Percentiles rank a stretch among this genome's conserved stretches.
phyloP scores from a whole-genome alignment of 768 basidiomycete species.

The Pholiota microspora region DNA sequence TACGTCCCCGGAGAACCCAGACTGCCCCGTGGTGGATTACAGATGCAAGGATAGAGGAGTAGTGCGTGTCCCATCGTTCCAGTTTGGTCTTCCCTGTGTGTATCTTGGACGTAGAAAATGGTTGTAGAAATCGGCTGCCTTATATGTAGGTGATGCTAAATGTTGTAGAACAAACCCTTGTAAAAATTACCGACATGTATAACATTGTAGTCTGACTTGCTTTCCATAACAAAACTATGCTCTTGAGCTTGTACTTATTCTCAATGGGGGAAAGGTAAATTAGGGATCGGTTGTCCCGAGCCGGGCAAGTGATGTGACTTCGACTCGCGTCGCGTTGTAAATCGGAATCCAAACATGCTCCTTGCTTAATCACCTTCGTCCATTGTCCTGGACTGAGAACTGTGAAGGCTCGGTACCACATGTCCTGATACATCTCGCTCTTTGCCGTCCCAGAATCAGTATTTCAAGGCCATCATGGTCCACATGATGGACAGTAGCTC shows the following conservation, averaged over 20 bases:
- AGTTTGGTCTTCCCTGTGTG: neutral
- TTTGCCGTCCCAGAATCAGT: slow-evolving; percentile 3
- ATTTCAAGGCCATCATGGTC: slow-evolving; percentile 24
- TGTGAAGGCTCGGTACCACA: slow-evolving; percentile 7
- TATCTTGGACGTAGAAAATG: neutral
- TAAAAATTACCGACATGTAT: neutral
- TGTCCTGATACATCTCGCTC: slow-evolving; percentile 10
- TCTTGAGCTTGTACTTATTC: no score
- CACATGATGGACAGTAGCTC: slow-evolving; percentile 48
- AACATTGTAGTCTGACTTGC: neutral
- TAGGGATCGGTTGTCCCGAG: no score
- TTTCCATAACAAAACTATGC: neutral
- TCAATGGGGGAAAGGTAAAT: no score
- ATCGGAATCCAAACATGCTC: no score
- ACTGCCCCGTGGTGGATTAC: slow-evolving; percentile 60
- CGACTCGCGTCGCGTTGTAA: no score
- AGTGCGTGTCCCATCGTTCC: neutral
- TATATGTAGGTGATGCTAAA: neutral
- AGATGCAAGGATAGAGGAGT: slow-evolving; percentile 52
- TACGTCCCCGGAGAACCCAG: slow-evolving; percentile 69
- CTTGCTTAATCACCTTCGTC: neutral
- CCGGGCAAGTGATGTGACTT: no score
- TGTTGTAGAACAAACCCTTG: neutral
- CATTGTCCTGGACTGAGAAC: no score
- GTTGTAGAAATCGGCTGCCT: neutral